Conservation (phyloP, 495 filamentous ascomycete species). For the Platismatia glauca region DNA sequence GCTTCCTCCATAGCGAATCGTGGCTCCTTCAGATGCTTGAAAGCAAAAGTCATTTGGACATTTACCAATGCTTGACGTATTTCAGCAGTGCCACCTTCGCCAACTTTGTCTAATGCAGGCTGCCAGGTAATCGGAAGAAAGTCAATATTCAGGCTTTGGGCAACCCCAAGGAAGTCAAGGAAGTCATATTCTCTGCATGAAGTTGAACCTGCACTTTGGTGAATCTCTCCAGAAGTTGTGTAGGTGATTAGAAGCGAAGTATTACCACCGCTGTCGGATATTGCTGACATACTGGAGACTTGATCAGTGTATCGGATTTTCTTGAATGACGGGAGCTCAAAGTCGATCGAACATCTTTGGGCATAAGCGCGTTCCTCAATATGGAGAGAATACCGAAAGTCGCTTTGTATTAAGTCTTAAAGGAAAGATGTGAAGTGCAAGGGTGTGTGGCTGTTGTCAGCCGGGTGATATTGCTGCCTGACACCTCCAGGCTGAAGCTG, state of each 20-base stretch:
- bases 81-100: conserved; percentile 12
- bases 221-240: neutral
- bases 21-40: conserved; percentile 16
- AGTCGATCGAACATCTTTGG: too few relatives aligned
- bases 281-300: neutral
- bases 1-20: neutral
- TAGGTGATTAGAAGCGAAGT: neutral
- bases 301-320: neutral
- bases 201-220: neutral
- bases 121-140: conserved; percentile 22
- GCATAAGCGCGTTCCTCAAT: neutral
- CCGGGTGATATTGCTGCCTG: neutral
- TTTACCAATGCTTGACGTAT: conserved; percentile 17
- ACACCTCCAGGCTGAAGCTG: neutral
- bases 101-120: conserved; percentile 6
- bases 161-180: too few relatives aligned
- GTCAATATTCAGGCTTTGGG: neutral
- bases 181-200: too few relatives aligned
- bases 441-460: neutral
- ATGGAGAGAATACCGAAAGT: neutral
- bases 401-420: neutral
- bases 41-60: conserved; percentile 18
- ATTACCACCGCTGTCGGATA: neutral
- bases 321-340: too few relatives aligned
- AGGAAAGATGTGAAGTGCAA: neutral